Conservation (phyloP, 768 basidiomycete species). For the Pulveroboletus ravenelii region DNA sequence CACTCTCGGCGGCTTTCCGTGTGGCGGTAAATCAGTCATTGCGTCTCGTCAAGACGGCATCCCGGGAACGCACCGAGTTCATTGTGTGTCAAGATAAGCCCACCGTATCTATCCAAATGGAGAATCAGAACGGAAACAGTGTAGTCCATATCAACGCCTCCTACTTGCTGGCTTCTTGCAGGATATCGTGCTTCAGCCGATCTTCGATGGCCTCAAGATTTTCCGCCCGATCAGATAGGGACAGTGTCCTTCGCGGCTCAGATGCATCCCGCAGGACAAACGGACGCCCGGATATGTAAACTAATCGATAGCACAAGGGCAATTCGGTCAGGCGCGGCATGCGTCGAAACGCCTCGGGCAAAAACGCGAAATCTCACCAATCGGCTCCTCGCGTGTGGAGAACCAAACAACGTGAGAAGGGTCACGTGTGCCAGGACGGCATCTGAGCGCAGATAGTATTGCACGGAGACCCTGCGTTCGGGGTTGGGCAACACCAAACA, state of each 20-base stretch:
- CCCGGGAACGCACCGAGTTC: conserved; percentile 60
- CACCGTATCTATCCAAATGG: conserved; percentile 62
- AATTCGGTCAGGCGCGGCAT: background rate
- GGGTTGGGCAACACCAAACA: conserved; percentile 95
- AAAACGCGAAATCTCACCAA: conserved; percentile 49
- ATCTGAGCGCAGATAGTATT: conserved; percentile 79
- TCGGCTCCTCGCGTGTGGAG: conserved; percentile 93
- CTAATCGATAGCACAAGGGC: conserved; percentile 26
- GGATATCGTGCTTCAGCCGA: conserved; percentile 85
- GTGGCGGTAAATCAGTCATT: conserved; percentile 3
- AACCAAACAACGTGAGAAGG: conserved; percentile 89
- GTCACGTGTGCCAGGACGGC: conserved; percentile 57
- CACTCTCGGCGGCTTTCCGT: conserved; percentile 46
- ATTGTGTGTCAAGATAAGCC: conserved; percentile 89
- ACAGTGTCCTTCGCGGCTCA: conserved; percentile 72
- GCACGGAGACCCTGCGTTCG: conserved; percentile 88
- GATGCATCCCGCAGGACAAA: conserved; percentile 89
- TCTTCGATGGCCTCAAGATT: conserved; percentile 91
- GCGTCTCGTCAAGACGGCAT: background rate
- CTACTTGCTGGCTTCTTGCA: conserved; percentile 75
- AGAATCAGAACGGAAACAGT: conserved; percentile 4
- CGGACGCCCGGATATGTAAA: conserved; percentile 87
- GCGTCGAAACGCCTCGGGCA: background rate
- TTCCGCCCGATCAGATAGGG: conserved; percentile 87
- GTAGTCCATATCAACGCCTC: background rate